A percentile compares a stretch with the other conserved stretches of the same genome.
phyloP scores from a whole-genome alignment of 176 grass and related monocot genomes.

The Oropetium thomaeum region DNA sequence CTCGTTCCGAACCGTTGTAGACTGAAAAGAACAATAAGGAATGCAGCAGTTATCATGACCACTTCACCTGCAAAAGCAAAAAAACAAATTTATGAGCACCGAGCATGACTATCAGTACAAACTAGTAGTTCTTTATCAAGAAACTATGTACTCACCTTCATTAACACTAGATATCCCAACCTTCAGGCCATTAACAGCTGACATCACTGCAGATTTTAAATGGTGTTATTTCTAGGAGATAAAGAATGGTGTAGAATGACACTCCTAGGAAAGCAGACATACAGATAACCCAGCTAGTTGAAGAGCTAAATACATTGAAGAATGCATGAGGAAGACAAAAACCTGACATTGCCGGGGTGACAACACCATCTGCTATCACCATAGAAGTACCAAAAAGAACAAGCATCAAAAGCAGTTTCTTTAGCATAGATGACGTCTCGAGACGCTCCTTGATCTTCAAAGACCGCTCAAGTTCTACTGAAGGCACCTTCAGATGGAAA shows the following conservation, averaged over 20 bases:
- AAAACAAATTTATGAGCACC: slow-evolving; percentile 16
- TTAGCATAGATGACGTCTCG: slow-evolving; percentile 79
- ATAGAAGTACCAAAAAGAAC: slow-evolving; percentile 96
- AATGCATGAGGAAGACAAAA: slow-evolving; percentile 30
- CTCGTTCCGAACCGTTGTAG: slow-evolving; percentile 90
- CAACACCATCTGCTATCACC: slow-evolving; percentile 90
- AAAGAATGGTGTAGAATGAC: slow-evolving; percentile 5
- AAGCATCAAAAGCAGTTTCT: slow-evolving; percentile 90
- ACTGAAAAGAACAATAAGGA: slow-evolving; percentile 86
- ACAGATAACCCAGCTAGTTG: slow-evolving; percentile 18
- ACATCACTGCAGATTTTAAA: slow-evolving; percentile 77
- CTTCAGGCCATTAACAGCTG: slow-evolving; percentile 94
- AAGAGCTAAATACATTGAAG: slow-evolving; percentile 24
- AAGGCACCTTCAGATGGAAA: slow-evolving; percentile 93
- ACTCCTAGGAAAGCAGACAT: slow-evolving; percentile 10
- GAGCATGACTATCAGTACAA: background rate
- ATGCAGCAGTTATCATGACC: slow-evolving; percentile 86
- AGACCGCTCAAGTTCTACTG: slow-evolving; percentile 91
- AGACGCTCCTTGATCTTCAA: slow-evolving; percentile 87
- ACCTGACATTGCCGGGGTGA: slow-evolving; percentile 98
- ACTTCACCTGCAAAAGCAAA: slow-evolving; percentile 73
- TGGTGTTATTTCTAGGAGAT: slow-evolving; percentile 21
- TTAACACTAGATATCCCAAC: slow-evolving; percentile 89
- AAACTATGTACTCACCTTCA: slow-evolving; percentile 57
- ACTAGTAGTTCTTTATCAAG: slow-evolving; percentile 15